Evolutionary conservation across 768 basidiomycete species (phyloP).

Genomic region (Suillus spraguei): DNA sequence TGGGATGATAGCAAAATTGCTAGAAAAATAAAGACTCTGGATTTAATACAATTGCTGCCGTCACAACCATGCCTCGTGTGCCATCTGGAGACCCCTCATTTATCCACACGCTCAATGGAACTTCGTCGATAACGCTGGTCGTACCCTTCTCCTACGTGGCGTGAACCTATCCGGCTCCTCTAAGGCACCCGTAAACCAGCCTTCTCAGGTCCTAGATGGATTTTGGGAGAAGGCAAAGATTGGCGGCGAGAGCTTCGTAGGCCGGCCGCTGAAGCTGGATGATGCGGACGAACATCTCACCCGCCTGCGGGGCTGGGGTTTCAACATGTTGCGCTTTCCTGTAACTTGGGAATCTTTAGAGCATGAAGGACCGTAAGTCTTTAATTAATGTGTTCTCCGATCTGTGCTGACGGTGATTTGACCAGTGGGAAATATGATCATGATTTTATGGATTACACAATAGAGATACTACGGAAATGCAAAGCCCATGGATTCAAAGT

Average conservation of each 20-base stretch:
- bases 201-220: slow-evolving; percentile 65
- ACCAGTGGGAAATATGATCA: slow-evolving; percentile 85
- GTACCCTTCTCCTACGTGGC: slow-evolving; percentile 86
- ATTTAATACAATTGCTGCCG: slow-evolving; percentile 22
- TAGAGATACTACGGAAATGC: slow-evolving; percentile 86
- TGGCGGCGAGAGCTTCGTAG: slow-evolving; percentile 71
- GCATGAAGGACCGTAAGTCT: slow-evolving; percentile 90
- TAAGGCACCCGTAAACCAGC: slow-evolving; percentile 78
- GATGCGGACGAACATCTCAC: slow-evolving; percentile 87
- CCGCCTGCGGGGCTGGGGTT: slow-evolving; percentile 92
- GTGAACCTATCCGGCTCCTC: slow-evolving; percentile 91
- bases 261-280: slow-evolving; percentile 80
- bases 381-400: slow-evolving; percentile 7
- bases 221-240: slow-evolving; percentile 84
- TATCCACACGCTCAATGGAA: slow-evolving; percentile 68
- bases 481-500: slow-evolving; percentile 91
- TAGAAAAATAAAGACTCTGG: neutral
- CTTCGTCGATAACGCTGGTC: slow-evolving; percentile 75
- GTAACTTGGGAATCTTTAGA: slow-evolving; percentile 97
- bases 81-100: slow-evolving; percentile 65
- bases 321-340: slow-evolving; percentile 79
- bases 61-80: slow-evolving; percentile 57
- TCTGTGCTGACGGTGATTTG: slow-evolving; percentile 4
- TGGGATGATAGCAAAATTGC: neutral
- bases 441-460: slow-evolving; percentile 90